Evolutionary conservation across 768 basidiomycete genomes (phyloP), one percentile per base, ranked within the genome.

Genomic region (Tylopilus plumbeoviolaceoides): DNA sequence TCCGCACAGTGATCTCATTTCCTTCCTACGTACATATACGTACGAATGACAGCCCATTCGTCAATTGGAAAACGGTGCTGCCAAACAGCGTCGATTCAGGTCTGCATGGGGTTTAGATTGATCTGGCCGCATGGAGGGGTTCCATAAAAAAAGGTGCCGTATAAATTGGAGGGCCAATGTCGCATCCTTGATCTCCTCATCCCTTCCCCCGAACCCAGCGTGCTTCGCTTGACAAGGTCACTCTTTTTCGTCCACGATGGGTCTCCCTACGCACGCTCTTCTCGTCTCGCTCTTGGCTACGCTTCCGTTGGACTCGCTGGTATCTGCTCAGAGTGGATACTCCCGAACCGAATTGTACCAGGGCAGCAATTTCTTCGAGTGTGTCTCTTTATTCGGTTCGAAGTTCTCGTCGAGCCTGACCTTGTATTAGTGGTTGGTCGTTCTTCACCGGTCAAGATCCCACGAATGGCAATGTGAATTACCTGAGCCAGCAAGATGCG

Each of bases 381-480:
- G 57, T 35, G 71, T 75, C 23, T 43, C 44, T 38, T 15, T 14
- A n/a, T 25, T 5, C 27, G 23, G 20, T 21, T 44, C 5, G 18
- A 30, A 39, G 23, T 23, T 9, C 8, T 38, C 36, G 17, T 40
- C 47, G 44, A 11, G 25, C n/a, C 54, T 28, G 50, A 52, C 42
- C 36, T 47, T 40, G 25, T 55, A 35, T 21, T 54, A 35, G 86
- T 44, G 62, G 76, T 15, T 90, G 84, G 83, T 69, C 79, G 27
- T 91, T 85, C 70, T 87, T 78, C 67, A 72, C 72, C 15, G 70
- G 56, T 5, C 2, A 64, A 7, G 89, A 91, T 66, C 89, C 89
- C 2, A 91, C 89, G 1, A 69, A 80, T 56, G 89, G 89, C 12
- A 71, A 69, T 31, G 90, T 92, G 50, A 77, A 80, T 51, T 91